phyloP scores from a whole-genome alignment of 208 protist genomes.

The Wallacemonas sp. region DNA sequence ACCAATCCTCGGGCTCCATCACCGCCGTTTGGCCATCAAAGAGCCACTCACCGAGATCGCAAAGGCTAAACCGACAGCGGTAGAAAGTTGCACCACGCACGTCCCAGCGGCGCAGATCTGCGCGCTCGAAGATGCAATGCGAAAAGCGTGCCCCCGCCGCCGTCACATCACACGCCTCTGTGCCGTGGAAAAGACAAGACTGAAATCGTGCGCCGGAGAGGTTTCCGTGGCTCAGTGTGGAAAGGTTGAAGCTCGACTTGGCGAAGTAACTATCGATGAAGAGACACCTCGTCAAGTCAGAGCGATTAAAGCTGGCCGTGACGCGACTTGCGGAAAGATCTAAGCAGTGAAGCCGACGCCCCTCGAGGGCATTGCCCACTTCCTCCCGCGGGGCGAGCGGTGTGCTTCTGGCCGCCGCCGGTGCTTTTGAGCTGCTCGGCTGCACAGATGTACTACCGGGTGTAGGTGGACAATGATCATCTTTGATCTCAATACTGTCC shows the following conservation, averaged over 20 bases:
- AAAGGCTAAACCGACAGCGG: constrained; percentile 69
- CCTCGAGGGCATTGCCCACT: constrained; percentile 63
- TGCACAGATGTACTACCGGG: no score
- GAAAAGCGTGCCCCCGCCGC: constrained; percentile 57
- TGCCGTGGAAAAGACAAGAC: constrained; percentile 69
- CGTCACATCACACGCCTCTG: constrained; percentile 26
- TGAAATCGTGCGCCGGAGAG: constrained; percentile 62
- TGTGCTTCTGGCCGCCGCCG: neutral
- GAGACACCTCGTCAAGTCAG: constrained; percentile 30
- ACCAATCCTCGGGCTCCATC: constrained; percentile 61
- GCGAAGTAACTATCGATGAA: constrained; percentile 39
- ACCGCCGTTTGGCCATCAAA: constrained; percentile 71
- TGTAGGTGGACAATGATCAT: no score
- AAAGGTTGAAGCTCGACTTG: constrained; percentile 68
- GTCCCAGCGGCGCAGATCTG: constrained; percentile 63
- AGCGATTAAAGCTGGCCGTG: constrained; percentile 71
- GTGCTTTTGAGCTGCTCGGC: neutral
- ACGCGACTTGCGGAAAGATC: constrained; percentile 50
- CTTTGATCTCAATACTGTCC: constrained; percentile 26
- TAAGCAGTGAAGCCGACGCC: constrained; percentile 48
- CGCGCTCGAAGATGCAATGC: constrained; percentile 65
- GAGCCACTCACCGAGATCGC: constrained; percentile 60
- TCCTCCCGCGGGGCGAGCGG: constrained; percentile 23
- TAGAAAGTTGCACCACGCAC: constrained; percentile 74
- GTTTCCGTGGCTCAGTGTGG: constrained; percentile 27